Evolutionary conservation across 257 asterid genomes (phyloP).

Genomic region (Solanum virginianum): DNA sequence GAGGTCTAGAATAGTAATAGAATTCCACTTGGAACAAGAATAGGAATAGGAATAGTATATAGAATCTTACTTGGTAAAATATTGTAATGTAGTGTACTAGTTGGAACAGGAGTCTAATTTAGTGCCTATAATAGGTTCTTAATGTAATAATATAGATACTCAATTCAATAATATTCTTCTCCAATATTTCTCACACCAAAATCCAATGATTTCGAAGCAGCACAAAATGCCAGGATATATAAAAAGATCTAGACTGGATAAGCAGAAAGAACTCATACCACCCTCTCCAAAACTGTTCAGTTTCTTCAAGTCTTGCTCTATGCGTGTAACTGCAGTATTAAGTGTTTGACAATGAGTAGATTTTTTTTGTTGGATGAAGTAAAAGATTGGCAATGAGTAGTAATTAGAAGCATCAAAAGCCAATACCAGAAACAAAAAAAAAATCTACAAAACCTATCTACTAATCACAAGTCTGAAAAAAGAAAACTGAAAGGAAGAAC

Average conservation of each 20-base stretch:
- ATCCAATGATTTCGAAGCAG: neutral
- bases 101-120: too few relatives aligned
- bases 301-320: conserved; percentile 79
- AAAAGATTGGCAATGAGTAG: neutral
- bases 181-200: too few relatives aligned
- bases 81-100: too few relatives aligned
- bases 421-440: neutral
- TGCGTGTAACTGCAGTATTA: conserved; percentile 58
- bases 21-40: too few relatives aligned
- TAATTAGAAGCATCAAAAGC: neutral
- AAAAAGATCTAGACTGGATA: neutral
- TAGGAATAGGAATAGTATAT: too few relatives aligned
- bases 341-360: neutral
- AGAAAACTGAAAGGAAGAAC: neutral
- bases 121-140: too few relatives aligned
- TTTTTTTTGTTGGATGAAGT: too few relatives aligned
- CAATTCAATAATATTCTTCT: too few relatives aligned
- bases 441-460: neutral
- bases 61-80: too few relatives aligned
- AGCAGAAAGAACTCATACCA: conserved; percentile 40
- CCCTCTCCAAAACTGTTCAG: conserved; percentile 93
- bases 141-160: too few relatives aligned
- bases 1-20: too few relatives aligned
- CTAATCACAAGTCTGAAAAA: neutral
- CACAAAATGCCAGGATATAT: neutral